A percentile compares a stretch with the other conserved stretches of the same genome.
phyloP scores from a whole-genome alignment of 768 basidiomycete species.

The Gautieria morchelliformis region DNA sequence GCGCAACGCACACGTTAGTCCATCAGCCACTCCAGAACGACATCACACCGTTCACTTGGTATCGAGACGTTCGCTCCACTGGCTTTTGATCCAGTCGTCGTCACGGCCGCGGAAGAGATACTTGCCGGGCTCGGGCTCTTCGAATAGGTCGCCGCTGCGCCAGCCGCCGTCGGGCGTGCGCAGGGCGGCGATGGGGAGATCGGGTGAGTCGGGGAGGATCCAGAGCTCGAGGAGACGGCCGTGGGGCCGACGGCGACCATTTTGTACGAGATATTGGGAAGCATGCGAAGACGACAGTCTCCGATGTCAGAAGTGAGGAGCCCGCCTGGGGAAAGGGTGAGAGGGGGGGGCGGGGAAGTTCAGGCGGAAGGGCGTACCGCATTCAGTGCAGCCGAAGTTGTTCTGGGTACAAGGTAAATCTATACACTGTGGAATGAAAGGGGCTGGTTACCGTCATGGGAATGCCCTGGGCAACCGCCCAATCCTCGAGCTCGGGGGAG shows the following conservation, averaged over 20 bases:
- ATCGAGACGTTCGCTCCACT: constrained; percentile 15
- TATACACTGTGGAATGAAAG: not conserved
- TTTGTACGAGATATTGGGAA: constrained; percentile 1
- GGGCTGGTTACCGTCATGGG: constrained; percentile 42
- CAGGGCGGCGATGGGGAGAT: not conserved
- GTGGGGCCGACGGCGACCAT: constrained; percentile 1
- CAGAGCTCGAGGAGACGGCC: constrained; percentile 57
- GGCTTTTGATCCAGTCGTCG: too few relatives aligned
- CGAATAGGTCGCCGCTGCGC: too few relatives aligned
- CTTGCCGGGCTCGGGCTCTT: too few relatives aligned
- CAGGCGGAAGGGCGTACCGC: constrained; percentile 51
- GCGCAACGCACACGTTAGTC: not conserved
- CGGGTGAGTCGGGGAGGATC: constrained; percentile 41
- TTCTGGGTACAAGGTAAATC: constrained; percentile 37
- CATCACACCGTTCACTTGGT: constrained; percentile 15
- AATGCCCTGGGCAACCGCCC: constrained; percentile 55
- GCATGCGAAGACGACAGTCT: not conserved
- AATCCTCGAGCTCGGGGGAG: constrained; percentile 58
- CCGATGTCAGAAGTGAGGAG: constrained; percentile 2
- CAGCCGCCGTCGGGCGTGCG: constrained; percentile 2
- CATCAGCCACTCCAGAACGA: not conserved
- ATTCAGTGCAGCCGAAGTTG: constrained; percentile 75
- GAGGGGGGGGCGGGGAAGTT: not conserved
- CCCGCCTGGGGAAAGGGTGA: not conserved
- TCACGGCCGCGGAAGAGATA: too few relatives aligned